A percentile compares a stretch with the other conserved stretches of the same genome.
Conservation (phyloP, 108 stramenopile genomes). For the Nitzschia putrida region DNA sequence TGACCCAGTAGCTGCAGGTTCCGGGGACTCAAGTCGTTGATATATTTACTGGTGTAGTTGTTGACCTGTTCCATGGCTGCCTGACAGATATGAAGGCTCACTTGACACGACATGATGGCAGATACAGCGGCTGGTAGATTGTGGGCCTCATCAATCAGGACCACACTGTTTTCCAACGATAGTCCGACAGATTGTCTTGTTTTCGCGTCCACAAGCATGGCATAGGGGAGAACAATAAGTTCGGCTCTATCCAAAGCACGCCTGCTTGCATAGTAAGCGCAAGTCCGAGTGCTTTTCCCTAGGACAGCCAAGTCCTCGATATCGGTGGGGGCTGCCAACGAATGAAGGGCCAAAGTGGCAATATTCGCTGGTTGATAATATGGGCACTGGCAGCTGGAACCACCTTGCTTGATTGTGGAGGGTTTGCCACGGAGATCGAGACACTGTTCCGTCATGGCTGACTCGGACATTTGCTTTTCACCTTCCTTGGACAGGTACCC, state of each 20-base stretch:
- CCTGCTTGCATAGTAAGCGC: slow-evolving; percentile 95
- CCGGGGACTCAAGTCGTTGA: slow-evolving; percentile 58
- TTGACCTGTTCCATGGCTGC: slow-evolving; percentile 59
- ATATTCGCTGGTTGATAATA: slow-evolving; percentile 58
- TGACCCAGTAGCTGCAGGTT: slow-evolving; percentile 85
- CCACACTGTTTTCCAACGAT: slow-evolving; percentile 65
- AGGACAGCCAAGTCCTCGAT: slow-evolving; percentile 85
- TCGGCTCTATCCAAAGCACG: slow-evolving; percentile 77
- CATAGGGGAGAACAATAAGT: slow-evolving; percentile 93
- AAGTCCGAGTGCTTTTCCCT: slow-evolving; percentile 73
- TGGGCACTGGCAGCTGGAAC: slow-evolving; percentile 56
- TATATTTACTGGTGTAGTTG: slow-evolving; percentile 57
- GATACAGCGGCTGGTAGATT: slow-evolving; percentile 90
- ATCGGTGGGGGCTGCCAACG: slow-evolving; percentile 77
- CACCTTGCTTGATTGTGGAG: slow-evolving; percentile 4
- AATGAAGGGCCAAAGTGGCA: slow-evolving; percentile 79
- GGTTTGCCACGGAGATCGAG: slow-evolving; percentile 79
- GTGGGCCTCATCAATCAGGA: slow-evolving; percentile 98
- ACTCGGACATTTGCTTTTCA: slow-evolving; percentile 49
- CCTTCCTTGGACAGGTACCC: slow-evolving; percentile 24
- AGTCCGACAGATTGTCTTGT: slow-evolving; percentile 81
- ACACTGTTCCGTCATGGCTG: slow-evolving; percentile 85
- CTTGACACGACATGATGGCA: slow-evolving; percentile 45
- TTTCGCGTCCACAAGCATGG: slow-evolving; percentile 64
- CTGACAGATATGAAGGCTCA: slow-evolving; percentile 51